Percentiles rank a stretch among this genome's conserved stretches.
phyloP scores from a whole-genome alignment of 805 yeast genomes.

The Barnettozyma siamensis region DNA sequence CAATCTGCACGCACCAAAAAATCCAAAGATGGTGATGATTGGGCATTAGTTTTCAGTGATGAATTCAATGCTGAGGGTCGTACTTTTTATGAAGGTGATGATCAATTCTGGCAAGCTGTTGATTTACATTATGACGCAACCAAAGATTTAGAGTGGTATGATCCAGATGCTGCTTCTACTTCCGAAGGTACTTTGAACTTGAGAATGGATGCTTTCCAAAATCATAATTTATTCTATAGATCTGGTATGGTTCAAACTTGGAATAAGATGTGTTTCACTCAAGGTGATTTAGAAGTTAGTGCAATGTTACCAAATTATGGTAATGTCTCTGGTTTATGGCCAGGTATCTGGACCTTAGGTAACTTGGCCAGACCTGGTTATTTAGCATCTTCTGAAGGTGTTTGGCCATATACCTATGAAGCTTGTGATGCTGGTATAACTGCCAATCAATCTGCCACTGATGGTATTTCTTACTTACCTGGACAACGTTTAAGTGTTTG shows the following conservation, averaged over 20 bases:
- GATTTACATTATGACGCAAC: slow-evolving; percentile 44
- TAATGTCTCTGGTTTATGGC: slow-evolving; percentile 41
- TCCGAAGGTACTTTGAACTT: slow-evolving; percentile 35
- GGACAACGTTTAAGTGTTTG: slow-evolving; percentile 41
- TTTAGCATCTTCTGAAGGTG: slow-evolving; percentile 42
- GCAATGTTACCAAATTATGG: slow-evolving; percentile 40
- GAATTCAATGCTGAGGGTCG: slow-evolving; percentile 45
- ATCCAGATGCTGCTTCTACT: slow-evolving; percentile 42
- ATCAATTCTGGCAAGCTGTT: slow-evolving; percentile 41
- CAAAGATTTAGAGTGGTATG: slow-evolving; percentile 46
- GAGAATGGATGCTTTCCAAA: slow-evolving; percentile 36
- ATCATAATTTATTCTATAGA: slow-evolving; percentile 39
- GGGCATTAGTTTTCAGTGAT: slow-evolving; percentile 43
- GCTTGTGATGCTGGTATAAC: slow-evolving; percentile 47
- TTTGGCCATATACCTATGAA: slow-evolving; percentile 46
- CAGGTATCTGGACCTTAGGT: slow-evolving; percentile 46
- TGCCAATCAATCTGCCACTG: slow-evolving; percentile 42
- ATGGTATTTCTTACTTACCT: slow-evolving; percentile 40
- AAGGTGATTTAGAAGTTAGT: slow-evolving; percentile 36
- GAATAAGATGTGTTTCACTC: slow-evolving; percentile 41
- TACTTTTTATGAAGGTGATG: slow-evolving; percentile 42
- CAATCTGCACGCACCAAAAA: slow-evolving; percentile 33
- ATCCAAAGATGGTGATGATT: slow-evolving; percentile 30
- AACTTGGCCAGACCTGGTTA: slow-evolving; percentile 45
- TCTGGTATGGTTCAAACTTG: slow-evolving; percentile 45